Evolutionary conservation across 2,329 filamentous ascomycete genomes (phyloP).

Genomic region (Pseudocercospora fuligena): DNA sequence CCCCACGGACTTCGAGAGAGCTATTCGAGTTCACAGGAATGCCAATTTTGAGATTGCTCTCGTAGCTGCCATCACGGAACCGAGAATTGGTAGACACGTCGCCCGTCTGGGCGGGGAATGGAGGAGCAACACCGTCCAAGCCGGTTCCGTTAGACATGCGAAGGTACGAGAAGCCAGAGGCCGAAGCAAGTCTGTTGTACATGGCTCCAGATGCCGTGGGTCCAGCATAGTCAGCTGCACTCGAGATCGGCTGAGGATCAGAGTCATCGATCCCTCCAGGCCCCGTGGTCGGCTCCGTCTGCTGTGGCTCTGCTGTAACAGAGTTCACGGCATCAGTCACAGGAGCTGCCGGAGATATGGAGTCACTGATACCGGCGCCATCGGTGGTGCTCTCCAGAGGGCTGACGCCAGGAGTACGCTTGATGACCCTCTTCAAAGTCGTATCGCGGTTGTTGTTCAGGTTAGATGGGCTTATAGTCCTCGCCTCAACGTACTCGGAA

Average conservation of each 20-base stretch:
- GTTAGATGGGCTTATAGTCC: not conserved
- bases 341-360: not conserved
- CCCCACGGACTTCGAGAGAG: not conserved
- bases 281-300: not conserved
- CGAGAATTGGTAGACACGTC: not conserved
- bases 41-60: not conserved
- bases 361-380: not conserved
- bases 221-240: not conserved
- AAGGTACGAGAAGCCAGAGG: not conserved
- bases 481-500: not conserved
- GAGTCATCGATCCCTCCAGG: not conserved
- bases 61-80: too few species aligned
- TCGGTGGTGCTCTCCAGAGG: not conserved
- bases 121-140: not conserved
- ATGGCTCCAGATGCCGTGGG: not conserved
- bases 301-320: not conserved
- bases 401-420: not conserved
- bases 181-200: not conserved
- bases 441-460: constrained; percentile 1
- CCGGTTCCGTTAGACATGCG: not conserved
- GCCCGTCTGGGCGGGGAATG: not conserved
- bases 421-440: not conserved
- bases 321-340: not conserved
- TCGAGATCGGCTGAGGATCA: not conserved
- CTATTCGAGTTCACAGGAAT: not conserved